Conservation (phyloP, 805 yeast genomes). For the Maudiozyma barnettii region DNA sequence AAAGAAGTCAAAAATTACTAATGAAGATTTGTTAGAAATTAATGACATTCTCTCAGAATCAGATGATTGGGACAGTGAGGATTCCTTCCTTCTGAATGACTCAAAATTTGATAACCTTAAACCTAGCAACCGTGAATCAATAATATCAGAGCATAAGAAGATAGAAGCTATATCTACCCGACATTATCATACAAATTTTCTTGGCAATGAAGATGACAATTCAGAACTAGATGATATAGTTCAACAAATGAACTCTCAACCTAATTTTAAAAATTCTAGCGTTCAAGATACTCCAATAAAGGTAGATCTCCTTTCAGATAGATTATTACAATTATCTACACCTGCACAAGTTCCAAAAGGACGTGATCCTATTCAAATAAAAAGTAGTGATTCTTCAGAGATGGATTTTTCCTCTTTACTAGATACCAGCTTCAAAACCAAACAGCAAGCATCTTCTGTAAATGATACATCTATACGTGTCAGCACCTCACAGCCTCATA, state of each 20-base stretch:
- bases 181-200: too few species aligned
- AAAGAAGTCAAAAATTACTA: constrained; percentile 6
- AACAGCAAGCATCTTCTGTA: not conserved
- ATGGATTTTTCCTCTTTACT: not conserved
- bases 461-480: not conserved
- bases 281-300: not conserved
- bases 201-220: not conserved
- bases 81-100: not conserved
- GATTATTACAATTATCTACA: not conserved
- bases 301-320: not conserved
- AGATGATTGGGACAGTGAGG: constrained; percentile 14
- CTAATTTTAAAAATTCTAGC: not conserved
- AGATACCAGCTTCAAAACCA: constrained; percentile 1
- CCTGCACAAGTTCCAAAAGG: not conserved
- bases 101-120: not conserved
- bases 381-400: not conserved
- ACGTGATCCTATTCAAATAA: not conserved
- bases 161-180: too few species aligned
- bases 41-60: constrained; percentile 6
- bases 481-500: not conserved
- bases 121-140: not conserved
- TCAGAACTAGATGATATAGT: not conserved
- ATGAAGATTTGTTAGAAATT: constrained; percentile 4
- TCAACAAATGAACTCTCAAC: not conserved
- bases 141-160: too few species aligned